Base-by-base conservation (phyloP, 768 basidiomycete species). In the Rhizopogon vesiculosus region DNA sequence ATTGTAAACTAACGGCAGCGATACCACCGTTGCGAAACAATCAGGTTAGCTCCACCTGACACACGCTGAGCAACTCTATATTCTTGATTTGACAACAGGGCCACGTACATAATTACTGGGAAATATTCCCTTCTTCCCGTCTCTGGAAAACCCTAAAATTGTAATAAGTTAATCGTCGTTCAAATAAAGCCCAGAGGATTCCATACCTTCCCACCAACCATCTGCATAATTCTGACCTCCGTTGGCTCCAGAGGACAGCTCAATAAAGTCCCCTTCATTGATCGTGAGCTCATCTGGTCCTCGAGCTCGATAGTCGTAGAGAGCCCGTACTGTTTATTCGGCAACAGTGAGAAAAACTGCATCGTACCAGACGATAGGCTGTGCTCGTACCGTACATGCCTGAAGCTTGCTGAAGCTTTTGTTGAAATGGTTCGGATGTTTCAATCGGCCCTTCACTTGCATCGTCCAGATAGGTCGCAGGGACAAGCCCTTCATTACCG, bases 191-290 rank as follows among this genome's bases (percentile, higher is more conserved):
- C 56, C 41, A 40, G 44, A 39, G 44, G 51, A 58, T 59, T 63
- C 74, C 62, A 49, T 64, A 85, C 90, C 91, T 84, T 92, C 89
- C 85, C 87, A 92, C 91, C 91, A 93, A 29, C 88, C 90, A 53
- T 88, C 83, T 29, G 80, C 87, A 64, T 85, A 87, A 62, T 82
- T 74, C 65, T 81, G 78, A 16, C 89, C 87, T 19, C 83, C 86
- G 18, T 72, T 68, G 19, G 78, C 74, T 1, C 83, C 86, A 29
- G 71, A 75, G n/a, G 86, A 81, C 57, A 93, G 75, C 61, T 86
- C 81, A 49, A 91, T 71, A 41, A 77, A 60, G 58, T 84, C 80
- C 5, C 86, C 87, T 63, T 82, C 86, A 43, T 67, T 66, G 39
- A 92, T 73, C 52, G 69, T 73, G 9, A 92, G 68, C 62, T 93